These are phyloP conservation scores for Yarrowia divulgata DNA, from an alignment of 805 yeast genomes.

Conservation along the genomic window DNA sequence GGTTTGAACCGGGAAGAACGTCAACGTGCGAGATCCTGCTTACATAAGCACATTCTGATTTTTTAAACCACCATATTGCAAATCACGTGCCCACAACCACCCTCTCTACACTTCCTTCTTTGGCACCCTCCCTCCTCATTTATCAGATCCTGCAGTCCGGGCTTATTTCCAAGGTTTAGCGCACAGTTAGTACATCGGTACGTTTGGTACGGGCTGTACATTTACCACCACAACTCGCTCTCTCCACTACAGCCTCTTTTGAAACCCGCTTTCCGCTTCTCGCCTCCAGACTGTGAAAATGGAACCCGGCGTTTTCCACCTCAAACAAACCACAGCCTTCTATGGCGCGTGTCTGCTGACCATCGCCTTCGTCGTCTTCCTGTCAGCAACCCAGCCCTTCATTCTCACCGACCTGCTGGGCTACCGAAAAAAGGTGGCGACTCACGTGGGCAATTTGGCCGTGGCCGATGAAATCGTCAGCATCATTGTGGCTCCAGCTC, in stretches of 20 bases:
- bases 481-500: slow-evolving; percentile 62
- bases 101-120: neutral
- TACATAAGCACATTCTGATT: too few species aligned
- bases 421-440: slow-evolving; percentile 50
- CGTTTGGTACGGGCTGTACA: slow-evolving; percentile 5
- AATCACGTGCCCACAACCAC: too few species aligned
- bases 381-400: slow-evolving; percentile 57
- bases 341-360: slow-evolving; percentile 50
- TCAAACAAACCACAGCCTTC: slow-evolving; percentile 36
- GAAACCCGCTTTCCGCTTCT: too few species aligned
- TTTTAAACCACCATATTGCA: too few species aligned
- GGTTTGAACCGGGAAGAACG: too few species aligned
- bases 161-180: slow-evolving; percentile 16
- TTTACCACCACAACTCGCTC: neutral
- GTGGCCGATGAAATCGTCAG: slow-evolving; percentile 67
- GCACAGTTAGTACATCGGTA: neutral
- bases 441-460: slow-evolving; percentile 58
- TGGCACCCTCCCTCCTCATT: neutral
- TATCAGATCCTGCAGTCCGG: slow-evolving; percentile 35
- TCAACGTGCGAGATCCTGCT: too few species aligned
- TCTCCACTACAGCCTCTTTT: neutral
- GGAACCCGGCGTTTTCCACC: slow-evolving; percentile 35
- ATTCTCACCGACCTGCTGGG: slow-evolving; percentile 53
- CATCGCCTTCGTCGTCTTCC: slow-evolving; percentile 55
- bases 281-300: neutral